Evolutionary conservation across 768 basidiomycete species (phyloP), one percentile per base, ranked within the genome.

Genomic region (Lyophyllum atratum): DNA sequence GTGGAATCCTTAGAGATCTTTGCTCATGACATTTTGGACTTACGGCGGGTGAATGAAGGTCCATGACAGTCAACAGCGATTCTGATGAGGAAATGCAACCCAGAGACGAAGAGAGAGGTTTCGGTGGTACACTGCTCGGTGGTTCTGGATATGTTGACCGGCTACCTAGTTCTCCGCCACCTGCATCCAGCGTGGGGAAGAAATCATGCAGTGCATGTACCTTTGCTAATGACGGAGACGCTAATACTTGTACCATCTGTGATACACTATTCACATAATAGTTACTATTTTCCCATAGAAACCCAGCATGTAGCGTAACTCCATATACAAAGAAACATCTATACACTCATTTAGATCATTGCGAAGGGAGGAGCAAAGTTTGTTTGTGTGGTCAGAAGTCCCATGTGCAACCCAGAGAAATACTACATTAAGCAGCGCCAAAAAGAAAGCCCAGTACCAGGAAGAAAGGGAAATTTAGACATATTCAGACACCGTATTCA

Each of bases 101-200:
- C 55, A 75, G 77, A 55, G 79, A 81, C 47, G 88, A 90, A 71
- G 85, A 80, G 12, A 78, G 76, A 60, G 91, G 86, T 2, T 93
- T 93, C 67, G 80, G 81, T 50, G 90, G 91, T 24, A 93, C 91
- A 22, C 68, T 92, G 43, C 77, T 92, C 29, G 82, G 83, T 44
- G 76, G 81, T 14, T 58, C 45, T 61, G 67, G 69, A 50, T 52
- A 68, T 31, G 55, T 58, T 33, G 39, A 52, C 19, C 25, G 46
- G 46, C 26, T 52, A 46, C n/a, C 61, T 49, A 39, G 54, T 60
- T 49, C 54, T 59, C 52, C 53, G 50, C 19, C 55, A 49, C 60
- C 40, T 52, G 50, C n/a, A 8, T n/a, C n/a, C 25, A 25, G 34
- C 26, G 26, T 14, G 11, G 28, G 12, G 46, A 28, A 59, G 58